Evolutionary conservation across 208 protist species (phyloP), one percentile per base, ranked within the genome.

Genomic region (Leishmania amazonensis): DNA sequence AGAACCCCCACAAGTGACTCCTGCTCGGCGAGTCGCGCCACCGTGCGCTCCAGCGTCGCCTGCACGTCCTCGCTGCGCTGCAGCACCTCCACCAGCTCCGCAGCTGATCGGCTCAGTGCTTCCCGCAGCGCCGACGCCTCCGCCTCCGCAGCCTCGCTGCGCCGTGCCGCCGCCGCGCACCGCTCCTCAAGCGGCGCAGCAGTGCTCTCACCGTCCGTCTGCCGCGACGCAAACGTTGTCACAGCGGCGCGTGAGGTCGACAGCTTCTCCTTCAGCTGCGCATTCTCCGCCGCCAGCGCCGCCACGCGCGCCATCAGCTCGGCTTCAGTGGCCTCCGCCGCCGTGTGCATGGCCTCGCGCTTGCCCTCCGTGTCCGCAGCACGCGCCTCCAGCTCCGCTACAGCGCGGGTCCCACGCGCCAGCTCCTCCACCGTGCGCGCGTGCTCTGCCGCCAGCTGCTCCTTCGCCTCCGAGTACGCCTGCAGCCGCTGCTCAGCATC

Each of bases 181-280:
- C 79, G 80, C 80, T 53, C 47, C 54, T 51, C 57, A 11, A 64
- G 51, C 31, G 47, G 45, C 42, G 45, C 60, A 54, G 73, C n/a
- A n/a, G 65, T 21, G 47, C 57, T 35, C 57, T 51, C 49, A 21
- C 9, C 74, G n/a, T 53, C 40, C 19, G 74, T 70, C 38, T 60
- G 40, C 54, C 64, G n/a, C 74, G 70, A 75, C 45, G 83, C 83
- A 38, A 80, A 38, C 24, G 54, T 42, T 19, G 24, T 31, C 31
- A 82, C 57, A 31, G 78, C 62, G 28, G 53, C 71, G 51, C 72
- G 67, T 47, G 75, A 71, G 17, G 49, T 49, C 11, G 70, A 82
- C 70, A 88, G 78, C 68, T 79, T 73, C 71, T 78, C 70, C 67
- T 74, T 71, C 70, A 87, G 76, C n/a, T 80, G 47, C 28, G 54